These are phyloP conservation scores for Geosmithia flava DNA, from an alignment of 2,329 filamentous ascomycete species.

Conservation along the genomic window DNA sequence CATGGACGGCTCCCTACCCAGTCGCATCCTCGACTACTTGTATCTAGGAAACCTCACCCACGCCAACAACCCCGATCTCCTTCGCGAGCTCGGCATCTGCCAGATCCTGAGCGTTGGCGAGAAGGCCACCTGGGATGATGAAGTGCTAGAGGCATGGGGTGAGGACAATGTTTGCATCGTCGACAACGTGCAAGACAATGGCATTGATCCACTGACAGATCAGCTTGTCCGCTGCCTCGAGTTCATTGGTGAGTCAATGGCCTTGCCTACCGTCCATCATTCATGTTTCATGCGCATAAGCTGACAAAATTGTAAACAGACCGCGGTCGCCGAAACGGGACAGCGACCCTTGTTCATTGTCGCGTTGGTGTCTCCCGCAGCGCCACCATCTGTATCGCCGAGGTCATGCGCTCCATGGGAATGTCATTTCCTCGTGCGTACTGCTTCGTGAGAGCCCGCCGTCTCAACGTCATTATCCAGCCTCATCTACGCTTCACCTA, in stretches of 20 bases:
- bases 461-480: conserved; percentile 96
- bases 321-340: conserved; percentile 62
- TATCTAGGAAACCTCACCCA: conserved; percentile 90
- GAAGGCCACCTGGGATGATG: conserved; percentile 66
- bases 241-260: conserved; percentile 66
- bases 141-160: conserved; percentile 61
- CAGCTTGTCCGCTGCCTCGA: conserved; percentile 78
- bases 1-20: conserved; percentile 85
- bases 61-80: conserved; percentile 81
- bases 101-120: conserved; percentile 91
- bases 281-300: neutral
- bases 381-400: conserved; percentile 97
- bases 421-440: conserved; percentile 88
- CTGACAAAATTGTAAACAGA: conserved; percentile 37
- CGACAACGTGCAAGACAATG: conserved; percentile 87
- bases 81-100: conserved; percentile 68
- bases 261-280: neutral
- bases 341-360: conserved; percentile 88
- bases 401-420: conserved; percentile 76
- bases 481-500: conserved; percentile 92
- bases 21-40: conserved; percentile 82
- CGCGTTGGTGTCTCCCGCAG: conserved; percentile 91
- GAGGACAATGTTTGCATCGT: conserved; percentile 68
- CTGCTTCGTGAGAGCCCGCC: conserved; percentile 84
- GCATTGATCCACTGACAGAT: conserved; percentile 79